Conservation (phyloP, 139 green algal genomes). For the Picochlorum sp. region DNA sequence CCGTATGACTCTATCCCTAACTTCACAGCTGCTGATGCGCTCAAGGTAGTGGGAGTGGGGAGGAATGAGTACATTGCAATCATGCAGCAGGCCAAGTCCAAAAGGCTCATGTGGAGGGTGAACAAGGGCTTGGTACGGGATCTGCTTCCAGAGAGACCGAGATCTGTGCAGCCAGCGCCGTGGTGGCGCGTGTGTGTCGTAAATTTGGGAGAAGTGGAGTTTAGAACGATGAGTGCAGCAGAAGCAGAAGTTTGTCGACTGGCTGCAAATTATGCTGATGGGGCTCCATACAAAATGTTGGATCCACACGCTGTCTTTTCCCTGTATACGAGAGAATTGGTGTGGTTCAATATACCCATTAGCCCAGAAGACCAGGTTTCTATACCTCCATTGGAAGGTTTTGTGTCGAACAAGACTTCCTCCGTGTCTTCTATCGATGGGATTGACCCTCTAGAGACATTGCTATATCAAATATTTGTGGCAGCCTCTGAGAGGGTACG, state of each 20-base stretch:
- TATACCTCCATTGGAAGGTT: slow-evolving; percentile 77
- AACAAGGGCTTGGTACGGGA: slow-evolving; percentile 74
- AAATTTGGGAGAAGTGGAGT: slow-evolving; percentile 77
- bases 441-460: slow-evolving; percentile 68
- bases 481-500: slow-evolving; percentile 70
- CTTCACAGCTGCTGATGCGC: slow-evolving; percentile 84
- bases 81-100: slow-evolving; percentile 68
- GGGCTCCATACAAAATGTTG: slow-evolving; percentile 11
- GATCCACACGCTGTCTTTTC: slow-evolving; percentile 25
- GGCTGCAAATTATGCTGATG: slow-evolving; percentile 13
- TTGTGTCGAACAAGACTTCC: slow-evolving; percentile 82
- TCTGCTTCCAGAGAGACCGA: slow-evolving; percentile 39
- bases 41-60: slow-evolving; percentile 73
- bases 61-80: slow-evolving; percentile 92
- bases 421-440: slow-evolving; percentile 26
- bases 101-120: slow-evolving; percentile 78
- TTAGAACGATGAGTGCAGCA: slow-evolving; percentile 50
- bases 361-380: slow-evolving; percentile 65
- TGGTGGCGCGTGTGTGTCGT: slow-evolving; percentile 59
- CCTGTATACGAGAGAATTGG: slow-evolving; percentile 65
- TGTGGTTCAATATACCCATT: slow-evolving; percentile 84
- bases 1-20: slow-evolving; percentile 90
- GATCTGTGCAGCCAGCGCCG: slow-evolving; percentile 13
- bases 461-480: slow-evolving; percentile 89
- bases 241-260: slow-evolving; percentile 50